Evolutionary conservation across 306 rosid genomes (phyloP).

Genomic region (Trichosanthes cucumerina): DNA sequence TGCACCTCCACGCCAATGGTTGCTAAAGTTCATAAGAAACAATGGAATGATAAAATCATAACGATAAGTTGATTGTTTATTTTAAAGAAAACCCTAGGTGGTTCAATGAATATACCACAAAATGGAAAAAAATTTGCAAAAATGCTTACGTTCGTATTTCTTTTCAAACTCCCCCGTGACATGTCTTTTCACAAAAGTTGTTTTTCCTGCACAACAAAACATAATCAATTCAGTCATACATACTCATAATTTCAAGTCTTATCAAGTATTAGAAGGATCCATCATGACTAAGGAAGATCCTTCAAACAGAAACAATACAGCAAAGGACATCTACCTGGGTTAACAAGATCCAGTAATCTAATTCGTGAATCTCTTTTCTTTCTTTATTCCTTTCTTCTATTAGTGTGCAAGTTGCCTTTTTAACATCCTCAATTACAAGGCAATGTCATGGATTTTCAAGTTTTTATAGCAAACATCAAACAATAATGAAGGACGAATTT

Average conservation of each 20-base stretch:
- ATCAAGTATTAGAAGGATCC: neutral
- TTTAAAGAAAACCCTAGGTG: neutral
- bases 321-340: neutral
- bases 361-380: neutral
- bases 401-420: neutral
- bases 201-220: conserved; percentile 24
- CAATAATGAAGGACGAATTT: neutral
- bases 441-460: neutral
- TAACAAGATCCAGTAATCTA: neutral
- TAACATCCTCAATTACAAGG: neutral
- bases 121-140: neutral
- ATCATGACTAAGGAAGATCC: neutral
- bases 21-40: neutral
- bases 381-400: neutral
- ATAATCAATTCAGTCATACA: neutral
- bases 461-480: neutral
- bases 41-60: neutral
- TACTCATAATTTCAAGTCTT: neutral
- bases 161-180: conserved; percentile 73
- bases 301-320: neutral
- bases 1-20: conserved; percentile 7
- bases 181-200: conserved; percentile 39
- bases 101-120: neutral
- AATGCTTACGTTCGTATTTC: conserved; percentile 55
- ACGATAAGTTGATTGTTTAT: neutral